Percentiles rank a stretch among this genome's conserved stretches.
These are phyloP conservation scores for Microbotryum saponariae DNA, from an alignment of 1,284 basidiomycete species.

Conservation along the genomic window DNA sequence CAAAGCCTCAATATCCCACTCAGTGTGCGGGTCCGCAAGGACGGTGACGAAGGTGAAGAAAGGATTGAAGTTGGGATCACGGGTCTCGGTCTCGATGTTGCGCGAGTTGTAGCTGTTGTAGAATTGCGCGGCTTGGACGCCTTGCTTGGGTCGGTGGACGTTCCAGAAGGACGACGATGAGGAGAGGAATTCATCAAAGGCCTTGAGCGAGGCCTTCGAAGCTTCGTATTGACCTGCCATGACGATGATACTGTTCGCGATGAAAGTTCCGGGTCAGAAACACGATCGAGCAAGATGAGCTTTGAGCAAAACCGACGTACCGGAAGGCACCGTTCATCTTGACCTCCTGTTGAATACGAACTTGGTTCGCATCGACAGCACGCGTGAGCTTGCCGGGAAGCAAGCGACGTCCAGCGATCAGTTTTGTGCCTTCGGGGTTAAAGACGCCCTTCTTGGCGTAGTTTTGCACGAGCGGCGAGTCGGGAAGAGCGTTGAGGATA, in stretches of 20 bases:
- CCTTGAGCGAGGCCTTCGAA: constrained; percentile 17
- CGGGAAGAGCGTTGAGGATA: constrained; percentile 34
- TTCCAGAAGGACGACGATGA: constrained; percentile 36
- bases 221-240: constrained; percentile 30
- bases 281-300: background rate
- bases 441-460: constrained; percentile 30
- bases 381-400: constrained; percentile 36
- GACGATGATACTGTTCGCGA: constrained; percentile 25
- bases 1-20: constrained; percentile 36
- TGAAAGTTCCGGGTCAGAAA: background rate
- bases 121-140: constrained; percentile 23
- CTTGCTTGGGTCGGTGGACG: constrained; percentile 31
- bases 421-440: constrained; percentile 31
- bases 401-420: constrained; percentile 33
- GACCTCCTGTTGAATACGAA: constrained; percentile 38
- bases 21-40: constrained; percentile 33
- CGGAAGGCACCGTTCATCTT: constrained; percentile 39
- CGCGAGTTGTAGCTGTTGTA: constrained; percentile 28
- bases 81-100: constrained; percentile 27
- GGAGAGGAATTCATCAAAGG: constrained; percentile 31
- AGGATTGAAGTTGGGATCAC: constrained; percentile 26
- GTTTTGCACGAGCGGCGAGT: constrained; percentile 32
- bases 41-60: constrained; percentile 35
- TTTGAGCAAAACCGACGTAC: constrained; percentile 1
- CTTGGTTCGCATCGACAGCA: constrained; percentile 37